These are phyloP conservation scores for Fragilariopsis cylindrus DNA, from an alignment of 108 stramenopile genomes.

Conservation along the genomic window DNA sequence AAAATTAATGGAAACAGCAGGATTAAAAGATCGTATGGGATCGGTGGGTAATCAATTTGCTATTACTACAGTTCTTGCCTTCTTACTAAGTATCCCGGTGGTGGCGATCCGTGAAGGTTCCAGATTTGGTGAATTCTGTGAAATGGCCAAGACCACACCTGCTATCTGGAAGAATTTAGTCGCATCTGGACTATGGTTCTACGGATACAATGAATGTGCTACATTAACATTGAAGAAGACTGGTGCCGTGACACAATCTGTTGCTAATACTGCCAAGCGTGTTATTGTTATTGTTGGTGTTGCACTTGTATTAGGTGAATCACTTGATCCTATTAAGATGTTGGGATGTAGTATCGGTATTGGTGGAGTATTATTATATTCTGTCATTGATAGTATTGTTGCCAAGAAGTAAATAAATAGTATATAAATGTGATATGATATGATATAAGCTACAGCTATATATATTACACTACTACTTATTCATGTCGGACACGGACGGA, in stretches of 20 bases:
- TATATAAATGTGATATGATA: not conserved
- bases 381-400: conserved; percentile 75
- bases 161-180: conserved; percentile 81
- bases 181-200: conserved; percentile 92
- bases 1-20: conserved; percentile 91
- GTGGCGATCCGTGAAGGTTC: conserved; percentile 70
- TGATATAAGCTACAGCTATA: too few relatives aligned
- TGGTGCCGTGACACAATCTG: conserved; percentile 90
- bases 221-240: conserved; percentile 96
- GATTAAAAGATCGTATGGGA: conserved; percentile 89
- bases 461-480: too few relatives aligned
- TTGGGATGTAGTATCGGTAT: conserved; percentile 92
- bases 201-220: conserved; percentile 94
- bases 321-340: conserved; percentile 84
- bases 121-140: conserved; percentile 76
- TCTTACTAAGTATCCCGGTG: conserved; percentile 81
- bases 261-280: conserved; percentile 96
- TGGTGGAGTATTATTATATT: conserved; percentile 92
- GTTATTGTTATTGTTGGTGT: conserved; percentile 93
- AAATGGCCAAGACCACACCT: conserved; percentile 79
- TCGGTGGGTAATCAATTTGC: conserved; percentile 93
- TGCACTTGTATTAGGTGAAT: conserved; percentile 87
- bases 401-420: conserved; percentile 23
- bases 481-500: too few relatives aligned
- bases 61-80: conserved; percentile 82